Evolutionary conservation across 768 basidiomycete genomes (phyloP).

Genomic region (Mycena amicta): DNA sequence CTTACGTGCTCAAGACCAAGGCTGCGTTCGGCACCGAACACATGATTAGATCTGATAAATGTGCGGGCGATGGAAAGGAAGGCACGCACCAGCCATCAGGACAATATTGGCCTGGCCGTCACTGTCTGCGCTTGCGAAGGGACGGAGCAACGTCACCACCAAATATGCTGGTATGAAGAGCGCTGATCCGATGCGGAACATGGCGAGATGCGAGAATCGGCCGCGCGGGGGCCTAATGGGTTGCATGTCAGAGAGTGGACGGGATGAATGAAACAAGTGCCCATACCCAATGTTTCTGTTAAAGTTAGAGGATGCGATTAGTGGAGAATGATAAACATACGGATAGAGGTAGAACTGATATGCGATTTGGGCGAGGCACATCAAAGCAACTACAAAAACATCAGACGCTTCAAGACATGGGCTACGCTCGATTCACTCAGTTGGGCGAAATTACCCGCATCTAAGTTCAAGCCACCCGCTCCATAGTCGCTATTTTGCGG

Average conservation of each 20-base stretch:
- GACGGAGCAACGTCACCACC: constrained; percentile 72
- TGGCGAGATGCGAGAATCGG: constrained; percentile 80
- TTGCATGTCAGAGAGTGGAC: constrained; percentile 9
- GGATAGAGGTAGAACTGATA: constrained; percentile 93
- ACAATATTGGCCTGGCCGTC: constrained; percentile 65
- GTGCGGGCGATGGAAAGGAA: constrained; percentile 14
- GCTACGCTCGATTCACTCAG: constrained; percentile 53
- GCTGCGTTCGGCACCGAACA: constrained; percentile 42
- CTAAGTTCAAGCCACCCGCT: constrained; percentile 88
- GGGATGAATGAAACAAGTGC: too few relatives aligned
- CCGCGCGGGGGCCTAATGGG: constrained; percentile 70
- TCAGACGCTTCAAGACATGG: constrained; percentile 5
- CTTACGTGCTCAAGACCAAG: constrained; percentile 81
- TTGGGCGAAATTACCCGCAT: constrained; percentile 90
- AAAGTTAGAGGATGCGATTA: constrained; percentile 4
- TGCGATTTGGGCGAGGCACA: constrained; percentile 92
- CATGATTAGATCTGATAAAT: constrained; percentile 1
- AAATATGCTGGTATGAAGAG: constrained; percentile 92
- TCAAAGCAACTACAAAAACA: constrained; percentile 67
- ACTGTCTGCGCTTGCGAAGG: constrained; percentile 67
- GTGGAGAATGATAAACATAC: constrained; percentile 46
- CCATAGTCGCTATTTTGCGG: constrained; percentile 62
- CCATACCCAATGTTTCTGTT: constrained; percentile 68
- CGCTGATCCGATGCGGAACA: constrained; percentile 87
- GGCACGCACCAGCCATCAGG: constrained; percentile 74